Percentiles rank a stretch among this genome's conserved stretches.
Evolutionary conservation across 305 asterid species (phyloP).

Genomic region (Striga hermonthica): DNA sequence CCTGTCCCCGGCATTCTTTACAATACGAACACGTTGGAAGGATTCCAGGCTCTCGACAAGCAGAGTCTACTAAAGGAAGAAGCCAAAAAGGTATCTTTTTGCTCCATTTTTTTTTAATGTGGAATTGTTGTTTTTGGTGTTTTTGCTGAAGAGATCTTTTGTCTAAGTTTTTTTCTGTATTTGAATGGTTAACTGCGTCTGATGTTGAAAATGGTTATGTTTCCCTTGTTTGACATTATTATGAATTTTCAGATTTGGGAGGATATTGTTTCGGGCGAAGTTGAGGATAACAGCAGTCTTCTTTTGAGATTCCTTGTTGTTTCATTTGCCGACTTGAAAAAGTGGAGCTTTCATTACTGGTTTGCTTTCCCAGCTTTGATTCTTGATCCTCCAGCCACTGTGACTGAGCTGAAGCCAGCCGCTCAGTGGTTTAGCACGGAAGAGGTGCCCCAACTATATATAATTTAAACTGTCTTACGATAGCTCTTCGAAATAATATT

Average conservation of each 20-base stretch:
- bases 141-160: no score
- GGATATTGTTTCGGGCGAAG: conserved; percentile 73
- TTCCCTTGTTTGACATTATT: conserved; percentile 23
- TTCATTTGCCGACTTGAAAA: conserved; percentile 94
- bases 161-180: no score
- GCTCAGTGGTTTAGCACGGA: conserved; percentile 58
- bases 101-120: background rate
- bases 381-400: conserved; percentile 81
- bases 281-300: conserved; percentile 62
- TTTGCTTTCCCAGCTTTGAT: conserved; percentile 89
- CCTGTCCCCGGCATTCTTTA: conserved; percentile 77
- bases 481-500: conserved; percentile 19
- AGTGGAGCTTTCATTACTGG: conserved; percentile 87
- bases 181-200: no score
- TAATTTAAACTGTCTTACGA: conserved; percentile 5
- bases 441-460: conserved; percentile 51
- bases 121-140: conserved; percentile 1
- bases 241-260: conserved; percentile 69
- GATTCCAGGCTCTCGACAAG: conserved; percentile 69
- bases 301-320: conserved; percentile 79
- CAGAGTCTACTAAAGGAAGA: conserved; percentile 62
- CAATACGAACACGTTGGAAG: conserved; percentile 84
- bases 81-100: conserved; percentile 52
- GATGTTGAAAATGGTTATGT: no score
- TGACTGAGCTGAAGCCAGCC: conserved; percentile 67